Percentiles rank a stretch among this genome's conserved stretches.
These are phyloP conservation scores for Fusarium sp. DNA, from an alignment of 2,329 filamentous ascomycete species.

Conservation along the genomic window DNA sequence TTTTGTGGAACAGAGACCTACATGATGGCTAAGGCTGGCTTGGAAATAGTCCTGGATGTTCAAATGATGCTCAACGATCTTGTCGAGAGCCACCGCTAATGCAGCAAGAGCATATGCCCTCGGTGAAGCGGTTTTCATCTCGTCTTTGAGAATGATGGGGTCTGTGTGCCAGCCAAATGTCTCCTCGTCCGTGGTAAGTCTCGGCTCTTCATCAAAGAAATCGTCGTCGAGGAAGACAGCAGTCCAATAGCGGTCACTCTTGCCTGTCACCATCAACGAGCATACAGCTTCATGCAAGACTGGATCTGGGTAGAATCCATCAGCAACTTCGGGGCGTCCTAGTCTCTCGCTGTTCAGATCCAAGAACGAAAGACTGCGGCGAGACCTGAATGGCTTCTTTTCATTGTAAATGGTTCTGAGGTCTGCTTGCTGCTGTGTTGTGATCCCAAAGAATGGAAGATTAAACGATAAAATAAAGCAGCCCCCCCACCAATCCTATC, in stretches of 20 bases:
- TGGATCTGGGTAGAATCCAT: no score
- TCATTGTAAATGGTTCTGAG: no score
- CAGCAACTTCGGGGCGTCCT: no score
- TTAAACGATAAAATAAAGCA: neutral
- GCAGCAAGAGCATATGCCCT: neutral
- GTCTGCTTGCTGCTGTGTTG: neutral
- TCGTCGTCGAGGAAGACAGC: neutral
- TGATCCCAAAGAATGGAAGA: neutral
- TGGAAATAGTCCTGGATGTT: neutral
- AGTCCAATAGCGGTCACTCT: neutral
- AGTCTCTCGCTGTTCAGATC: no score
- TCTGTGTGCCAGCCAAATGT: neutral
- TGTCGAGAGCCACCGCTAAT: neutral
- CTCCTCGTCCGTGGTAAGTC: neutral
- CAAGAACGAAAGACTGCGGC: no score
- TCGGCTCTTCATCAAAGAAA: neutral
- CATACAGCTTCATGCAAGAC: neutral
- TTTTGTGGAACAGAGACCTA: neutral
- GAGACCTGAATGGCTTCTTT: no score
- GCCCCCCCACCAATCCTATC: neutral
- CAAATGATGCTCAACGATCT: neutral
- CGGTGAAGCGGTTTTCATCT: neutral
- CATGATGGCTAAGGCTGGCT: neutral
- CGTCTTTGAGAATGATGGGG: neutral
- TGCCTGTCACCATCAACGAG: neutral